Conservation (phyloP, 2,329 filamentous ascomycete genomes). For the Sporothrix pseudoabietina region DNA sequence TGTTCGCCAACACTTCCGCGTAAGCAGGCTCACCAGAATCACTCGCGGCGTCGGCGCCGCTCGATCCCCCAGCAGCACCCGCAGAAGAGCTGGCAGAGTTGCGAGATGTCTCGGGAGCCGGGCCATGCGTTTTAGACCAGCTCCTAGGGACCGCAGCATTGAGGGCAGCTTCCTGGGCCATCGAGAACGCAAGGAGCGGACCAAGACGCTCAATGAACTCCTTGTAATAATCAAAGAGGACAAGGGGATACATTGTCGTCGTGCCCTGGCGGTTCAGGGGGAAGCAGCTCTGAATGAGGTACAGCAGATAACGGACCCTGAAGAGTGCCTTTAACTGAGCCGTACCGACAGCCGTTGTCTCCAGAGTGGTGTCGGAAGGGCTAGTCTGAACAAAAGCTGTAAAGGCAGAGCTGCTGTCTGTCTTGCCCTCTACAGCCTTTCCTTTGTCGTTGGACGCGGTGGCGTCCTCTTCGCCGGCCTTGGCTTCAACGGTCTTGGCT, state of each 20-base stretch:
- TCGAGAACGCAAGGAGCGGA: constrained; percentile 73
- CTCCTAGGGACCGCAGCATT: constrained; percentile 71
- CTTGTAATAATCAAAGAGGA: constrained; percentile 81
- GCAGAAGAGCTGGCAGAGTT: neutral
- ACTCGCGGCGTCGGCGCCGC: neutral
- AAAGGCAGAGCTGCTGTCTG: constrained; percentile 64
- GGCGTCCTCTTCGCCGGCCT: neutral
- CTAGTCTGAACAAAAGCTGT: constrained; percentile 61
- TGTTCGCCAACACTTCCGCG: constrained; percentile 27
- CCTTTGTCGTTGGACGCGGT: neutral
- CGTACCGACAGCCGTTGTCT: constrained; percentile 66
- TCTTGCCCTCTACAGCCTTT: neutral
- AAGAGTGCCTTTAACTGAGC: constrained; percentile 76
- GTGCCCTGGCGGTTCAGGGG: constrained; percentile 65
- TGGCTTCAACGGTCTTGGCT: neutral
- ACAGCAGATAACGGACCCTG: constrained; percentile 73
- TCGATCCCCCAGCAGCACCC: neutral
- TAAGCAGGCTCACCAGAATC: constrained; percentile 30
- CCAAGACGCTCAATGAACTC: constrained; percentile 74
- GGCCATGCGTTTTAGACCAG: constrained; percentile 50
- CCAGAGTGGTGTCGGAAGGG: constrained; percentile 38
- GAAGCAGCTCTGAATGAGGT: constrained; percentile 74
- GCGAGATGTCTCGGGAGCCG: constrained; percentile 24
- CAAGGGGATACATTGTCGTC: constrained; percentile 72
- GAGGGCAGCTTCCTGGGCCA: constrained; percentile 82